Evolutionary conservation across 23 red algal genomes (phyloP).

Genomic region (Chondrus crispus): DNA sequence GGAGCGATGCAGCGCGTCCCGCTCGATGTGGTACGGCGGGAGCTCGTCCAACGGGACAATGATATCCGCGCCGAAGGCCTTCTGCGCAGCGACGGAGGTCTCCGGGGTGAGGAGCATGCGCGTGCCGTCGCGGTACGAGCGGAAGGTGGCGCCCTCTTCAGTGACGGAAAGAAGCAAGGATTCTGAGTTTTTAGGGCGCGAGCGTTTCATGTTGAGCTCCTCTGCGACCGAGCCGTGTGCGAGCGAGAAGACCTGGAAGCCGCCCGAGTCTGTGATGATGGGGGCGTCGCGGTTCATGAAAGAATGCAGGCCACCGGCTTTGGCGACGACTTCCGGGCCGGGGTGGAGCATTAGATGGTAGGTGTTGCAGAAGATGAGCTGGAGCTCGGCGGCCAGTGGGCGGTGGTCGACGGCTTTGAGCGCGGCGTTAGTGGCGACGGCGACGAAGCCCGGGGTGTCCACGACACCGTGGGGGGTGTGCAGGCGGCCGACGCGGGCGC

Average conservation of each 20-base stretch:
- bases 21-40: constrained; percentile 95
- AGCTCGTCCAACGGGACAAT: constrained; percentile 99
- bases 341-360: constrained; percentile 93
- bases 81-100: constrained; percentile 87
- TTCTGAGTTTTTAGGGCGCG: neutral
- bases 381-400: constrained; percentile 42
- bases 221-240: constrained; percentile 85
- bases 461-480: constrained; percentile 94
- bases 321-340: constrained; percentile 74
- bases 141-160: constrained; percentile 86
- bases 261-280: constrained; percentile 96
- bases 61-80: constrained; percentile 87
- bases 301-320: constrained; percentile 86
- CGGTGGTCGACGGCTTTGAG: constrained; percentile 95
- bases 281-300: constrained; percentile 82
- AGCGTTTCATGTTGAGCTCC: constrained; percentile 97
- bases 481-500: constrained; percentile 79
- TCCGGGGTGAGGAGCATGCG: constrained; percentile 84
- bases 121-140: constrained; percentile 86
- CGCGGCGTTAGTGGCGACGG: constrained; percentile 94
- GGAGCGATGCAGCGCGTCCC: constrained; percentile 60
- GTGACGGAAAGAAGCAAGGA: constrained; percentile 63
- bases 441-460: constrained; percentile 91
- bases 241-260: constrained; percentile 97
- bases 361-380: constrained; percentile 98